Evolutionary conservation across 2,329 filamentous ascomycete genomes (phyloP).

Genomic region (Venturia carpophila): DNA sequence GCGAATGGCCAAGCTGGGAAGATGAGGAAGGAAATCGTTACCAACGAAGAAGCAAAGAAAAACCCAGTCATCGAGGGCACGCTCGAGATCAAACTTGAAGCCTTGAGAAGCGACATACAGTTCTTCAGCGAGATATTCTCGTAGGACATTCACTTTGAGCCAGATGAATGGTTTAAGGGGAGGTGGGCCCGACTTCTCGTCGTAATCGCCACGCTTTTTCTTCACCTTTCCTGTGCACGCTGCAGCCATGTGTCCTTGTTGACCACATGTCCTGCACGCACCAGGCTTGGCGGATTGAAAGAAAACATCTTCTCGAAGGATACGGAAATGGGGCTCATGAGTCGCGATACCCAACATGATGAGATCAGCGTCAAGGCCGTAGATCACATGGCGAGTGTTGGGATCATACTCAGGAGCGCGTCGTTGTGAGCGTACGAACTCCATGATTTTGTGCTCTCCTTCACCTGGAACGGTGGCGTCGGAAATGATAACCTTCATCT

Average conservation of each 20-base stretch:
- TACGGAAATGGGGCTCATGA: conserved; percentile 93
- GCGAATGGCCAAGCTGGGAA: conserved; percentile 94
- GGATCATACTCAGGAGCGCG: conserved; percentile 86
- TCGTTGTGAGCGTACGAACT: conserved; percentile 90
- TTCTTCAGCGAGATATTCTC: conserved; percentile 89
- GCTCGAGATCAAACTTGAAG: conserved; percentile 87
- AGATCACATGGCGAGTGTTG: conserved; percentile 96
- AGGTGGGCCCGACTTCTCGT: conserved; percentile 66
- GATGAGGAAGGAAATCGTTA: conserved; percentile 94
- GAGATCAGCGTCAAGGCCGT: conserved; percentile 92
- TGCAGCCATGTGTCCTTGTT: conserved; percentile 81
- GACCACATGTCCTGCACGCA: conserved; percentile 80
- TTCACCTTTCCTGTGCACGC: conserved; percentile 76
- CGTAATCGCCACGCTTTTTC: conserved; percentile 68
- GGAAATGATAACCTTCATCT: conserved; percentile 93
- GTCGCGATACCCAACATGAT: conserved; percentile 98
- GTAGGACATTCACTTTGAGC: conserved; percentile 85
- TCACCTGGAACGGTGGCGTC: conserved; percentile 96
- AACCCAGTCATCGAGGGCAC: conserved; percentile 94
- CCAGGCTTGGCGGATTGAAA: conserved; percentile 65
- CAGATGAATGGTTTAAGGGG: conserved; percentile 91
- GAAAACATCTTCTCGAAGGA: conserved; percentile 95
- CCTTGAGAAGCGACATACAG: conserved; percentile 73
- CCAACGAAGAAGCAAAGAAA: conserved; percentile 99
- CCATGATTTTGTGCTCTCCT: conserved; percentile 99